Evolutionary conservation across 1,284 basidiomycete genomes (phyloP), one percentile per base, ranked within the genome.

Genomic region (Trametes polyzona): DNA sequence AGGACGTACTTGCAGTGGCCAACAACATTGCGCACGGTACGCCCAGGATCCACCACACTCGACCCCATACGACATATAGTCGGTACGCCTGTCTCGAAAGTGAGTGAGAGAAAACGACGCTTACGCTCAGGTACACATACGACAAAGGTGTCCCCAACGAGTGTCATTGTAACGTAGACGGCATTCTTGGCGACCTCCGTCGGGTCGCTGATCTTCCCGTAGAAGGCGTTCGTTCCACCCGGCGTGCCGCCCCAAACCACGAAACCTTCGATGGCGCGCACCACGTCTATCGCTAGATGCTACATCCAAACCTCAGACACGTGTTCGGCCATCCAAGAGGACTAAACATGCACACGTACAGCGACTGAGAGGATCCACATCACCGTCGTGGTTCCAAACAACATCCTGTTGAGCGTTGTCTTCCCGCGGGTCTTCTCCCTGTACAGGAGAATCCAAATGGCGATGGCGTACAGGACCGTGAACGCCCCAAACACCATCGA

Each of bases 361-460:
- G 55, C 51, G 23, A 61, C 57, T 1, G 57, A 54, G 5, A 63
- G 42, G n/a, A 61, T 12, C 54, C 54, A 63, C 62, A 63, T 63
- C 3, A 56, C 16, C 1, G 62, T 61, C 19, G 62, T 61, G 11
- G 62, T 63, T 16, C 16, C 58, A 33, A 63, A 63, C 23, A 63
- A 52, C 57, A 61, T 52, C 51, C 53, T 56, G 57, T 63, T 63
- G 32, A 59, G 56, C 0, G 36, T 50, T 2, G 62, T 57, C 19
- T 19, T 27, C 32, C 52, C 53, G 12, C 62, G 58, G 29, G 47
- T 36, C 48, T 56, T 61, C 56, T 60, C 59, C 57, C 62, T 58
- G 55, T 63, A 63, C 27, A 63, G 54, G 11, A 63, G 57, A 42
- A 63, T 63, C 62, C 62, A 63, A 29, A 61, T 59, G 2, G 62